Base-by-base conservation (phyloP, 2,329 filamentous ascomycete species). In the Fusarium armeniacum region DNA sequence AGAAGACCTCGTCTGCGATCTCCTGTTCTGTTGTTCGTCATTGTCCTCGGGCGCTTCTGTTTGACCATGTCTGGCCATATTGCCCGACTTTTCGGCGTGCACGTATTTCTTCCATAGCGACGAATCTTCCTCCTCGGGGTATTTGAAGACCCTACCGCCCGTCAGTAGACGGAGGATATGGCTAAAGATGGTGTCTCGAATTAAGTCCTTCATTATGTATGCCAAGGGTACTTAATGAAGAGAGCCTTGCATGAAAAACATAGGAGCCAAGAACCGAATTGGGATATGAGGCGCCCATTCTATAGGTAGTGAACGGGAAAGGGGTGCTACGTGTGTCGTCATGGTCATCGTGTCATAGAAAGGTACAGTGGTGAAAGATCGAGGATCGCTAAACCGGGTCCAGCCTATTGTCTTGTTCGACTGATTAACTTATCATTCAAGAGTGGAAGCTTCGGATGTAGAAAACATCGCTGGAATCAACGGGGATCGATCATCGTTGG, bases 101-200 rank as follows among this genome's bases (percentile, higher is more conserved):
- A 61, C 35, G 22, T 61, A 61, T 38, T 40, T 56, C 26, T 61
- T 58, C 58, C 58, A 61, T 50, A 58, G 28, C 8, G 52, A 41
- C 10, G 58, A 32, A 7, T 61, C 58, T 28, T 58, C 50, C 9
- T 61, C 58, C 35, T 61, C 58, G 7, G 55, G 32, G 20, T 59
- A 59, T 10, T 59, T 55, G 40, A 59, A 59, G 11, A 59, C 40
- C 18, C 7, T 36, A 1, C 56, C 50, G 2, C 56, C 56, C 5
- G 56, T 59, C 46, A 58, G 9, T 3, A 53, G 55, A 40, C 55
- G 55, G 2, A 53, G 36, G 10, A 33, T 33, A 52, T 58, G 55
- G 55, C 55, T 53, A 26, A 58, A 58, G 8, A 58, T 58, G 5
- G 47, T 54, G 16, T 58, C 56, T 9, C 56, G 47, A 20, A 58